These are phyloP conservation scores for Aspergillus eucalypticola DNA, from an alignment of 2,329 filamentous ascomycete species.

Conservation along the genomic window DNA sequence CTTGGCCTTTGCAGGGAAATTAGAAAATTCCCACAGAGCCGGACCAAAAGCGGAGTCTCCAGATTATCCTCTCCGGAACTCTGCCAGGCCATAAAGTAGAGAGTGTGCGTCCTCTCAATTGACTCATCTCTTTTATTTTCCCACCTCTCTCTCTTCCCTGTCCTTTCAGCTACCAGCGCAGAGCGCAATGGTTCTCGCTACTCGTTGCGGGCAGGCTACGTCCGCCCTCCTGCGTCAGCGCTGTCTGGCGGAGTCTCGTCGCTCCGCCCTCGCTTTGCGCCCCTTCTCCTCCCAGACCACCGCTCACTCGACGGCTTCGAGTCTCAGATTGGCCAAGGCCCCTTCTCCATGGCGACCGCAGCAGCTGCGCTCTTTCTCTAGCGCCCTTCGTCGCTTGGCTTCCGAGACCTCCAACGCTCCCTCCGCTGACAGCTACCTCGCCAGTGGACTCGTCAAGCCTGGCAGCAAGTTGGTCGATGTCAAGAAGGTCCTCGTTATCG, in stretches of 20 bases:
- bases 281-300: slow-evolving; percentile 40
- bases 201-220: slow-evolving; percentile 47
- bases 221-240: slow-evolving; percentile 44
- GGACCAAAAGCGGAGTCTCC: slow-evolving; percentile 11
- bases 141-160: slow-evolving; percentile 9
- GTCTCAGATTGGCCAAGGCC: slow-evolving; percentile 40
- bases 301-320: slow-evolving; percentile 33
- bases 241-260: slow-evolving; percentile 41
- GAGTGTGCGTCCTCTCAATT: slow-evolving; percentile 19
- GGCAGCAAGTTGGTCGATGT: slow-evolving; percentile 78
- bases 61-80: slow-evolving; percentile 9
- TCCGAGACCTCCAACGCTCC: slow-evolving; percentile 66
- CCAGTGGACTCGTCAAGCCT: slow-evolving; percentile 81
- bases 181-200: slow-evolving; percentile 48
- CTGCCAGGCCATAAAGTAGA: slow-evolving; percentile 1
- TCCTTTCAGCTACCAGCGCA: slow-evolving; percentile 27
- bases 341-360: slow-evolving; percentile 42
- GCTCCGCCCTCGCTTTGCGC: slow-evolving; percentile 38
- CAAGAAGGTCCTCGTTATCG: slow-evolving; percentile 96
- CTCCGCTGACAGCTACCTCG: slow-evolving; percentile 81
- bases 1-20: slow-evolving; percentile 6
- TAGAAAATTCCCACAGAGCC: slow-evolving; percentile 9
- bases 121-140: slow-evolving; percentile 13
- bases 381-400: slow-evolving; percentile 40
- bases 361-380: slow-evolving; percentile 47